A percentile compares a stretch with the other conserved stretches of the same genome.
Conservation (phyloP, 1,284 basidiomycete species). For the Ustilago cynodontis region DNA sequence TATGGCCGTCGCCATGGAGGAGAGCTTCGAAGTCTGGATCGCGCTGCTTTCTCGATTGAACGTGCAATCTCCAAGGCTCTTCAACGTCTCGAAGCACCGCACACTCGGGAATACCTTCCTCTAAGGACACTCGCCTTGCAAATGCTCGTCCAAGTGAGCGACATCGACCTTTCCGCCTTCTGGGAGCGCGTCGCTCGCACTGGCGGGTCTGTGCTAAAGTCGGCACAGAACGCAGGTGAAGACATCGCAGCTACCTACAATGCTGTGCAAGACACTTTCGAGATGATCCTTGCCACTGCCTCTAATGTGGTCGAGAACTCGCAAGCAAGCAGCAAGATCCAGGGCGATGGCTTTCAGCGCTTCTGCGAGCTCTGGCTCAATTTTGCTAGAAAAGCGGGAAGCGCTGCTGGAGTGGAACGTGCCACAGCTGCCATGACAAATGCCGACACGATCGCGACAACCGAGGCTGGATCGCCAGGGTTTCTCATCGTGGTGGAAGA, state of each 20-base stretch:
- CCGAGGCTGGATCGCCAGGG: neutral
- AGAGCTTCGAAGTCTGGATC: conserved; percentile 32
- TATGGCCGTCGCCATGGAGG: conserved; percentile 23
- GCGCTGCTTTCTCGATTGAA: conserved; percentile 50
- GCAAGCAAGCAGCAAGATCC: conserved; percentile 13
- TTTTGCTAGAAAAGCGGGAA: conserved; percentile 44
- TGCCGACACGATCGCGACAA: neutral
- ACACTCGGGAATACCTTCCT: conserved; percentile 22
- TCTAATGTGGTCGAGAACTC: conserved; percentile 19
- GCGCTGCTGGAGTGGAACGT: conserved; percentile 33
- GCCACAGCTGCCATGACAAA: conserved; percentile 34
- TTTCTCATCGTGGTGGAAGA: neutral
- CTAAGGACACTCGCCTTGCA: conserved; percentile 41
- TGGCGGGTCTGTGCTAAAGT: conserved; percentile 37
- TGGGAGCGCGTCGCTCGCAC: conserved; percentile 56
- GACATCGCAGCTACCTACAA: conserved; percentile 25
- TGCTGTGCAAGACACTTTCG: conserved; percentile 40
- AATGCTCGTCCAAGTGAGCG: conserved; percentile 44
- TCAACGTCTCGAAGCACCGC: conserved; percentile 34
- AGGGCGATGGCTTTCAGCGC: conserved; percentile 37
- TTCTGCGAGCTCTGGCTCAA: conserved; percentile 56
- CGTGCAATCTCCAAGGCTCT: conserved; percentile 44
- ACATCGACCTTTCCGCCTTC: conserved; percentile 53
- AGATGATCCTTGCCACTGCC: conserved; percentile 36
- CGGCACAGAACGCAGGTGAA: conserved; percentile 21